Base-by-base conservation (phyloP, 331 rosid genomes). In the Quercus lobata region DNA sequence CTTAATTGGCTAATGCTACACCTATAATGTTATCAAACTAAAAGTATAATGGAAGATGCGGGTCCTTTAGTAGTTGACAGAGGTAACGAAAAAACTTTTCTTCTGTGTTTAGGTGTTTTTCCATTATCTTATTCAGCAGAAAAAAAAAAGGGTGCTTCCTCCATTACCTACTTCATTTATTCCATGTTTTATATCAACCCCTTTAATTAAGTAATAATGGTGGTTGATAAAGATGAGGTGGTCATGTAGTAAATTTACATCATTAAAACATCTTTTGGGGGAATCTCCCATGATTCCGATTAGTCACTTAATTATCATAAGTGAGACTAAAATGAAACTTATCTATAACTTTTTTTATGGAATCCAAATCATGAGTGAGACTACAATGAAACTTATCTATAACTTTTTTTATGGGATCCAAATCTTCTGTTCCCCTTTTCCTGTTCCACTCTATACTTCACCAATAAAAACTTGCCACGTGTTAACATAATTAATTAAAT, bases 1-100 rank as follows among this genome's bases (percentile, higher is more conserved):
- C 57, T 60, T 57, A 66, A 53, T 77, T 82, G 68, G 74, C 73
- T 58, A 22, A 44, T 44, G 18, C 69, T 14, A 12, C 34, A 61
- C 34, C 25, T 19, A 57, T 19, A 7, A 25, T 14, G 30, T 16
- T 15, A 62, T 17, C 41, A 10, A 62, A 62, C 37, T 32, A 5
- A 22, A 30, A 68, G 72, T 3, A 68, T 35, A 34, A 68, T 24
- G 58, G 75, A 24, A 49, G 22, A 25, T 12, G 22, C 0, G 58
- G 58, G 21, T 49, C 27, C 41, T 44, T 46, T 44, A 14, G 25
- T 46, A 34, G n/a, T 44, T 44, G 7, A 49, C 72, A 34, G 37
- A 68, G 29, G 25, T 4, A n/a, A 35, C 1, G 18, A 24, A 32
- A 7, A 4, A 68, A 16, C 72, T 10, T 41, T 41, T 68, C 37